Evolutionary conservation across 257 asterid species (phyloP).

Genomic region (Solanum acaule): DNA sequence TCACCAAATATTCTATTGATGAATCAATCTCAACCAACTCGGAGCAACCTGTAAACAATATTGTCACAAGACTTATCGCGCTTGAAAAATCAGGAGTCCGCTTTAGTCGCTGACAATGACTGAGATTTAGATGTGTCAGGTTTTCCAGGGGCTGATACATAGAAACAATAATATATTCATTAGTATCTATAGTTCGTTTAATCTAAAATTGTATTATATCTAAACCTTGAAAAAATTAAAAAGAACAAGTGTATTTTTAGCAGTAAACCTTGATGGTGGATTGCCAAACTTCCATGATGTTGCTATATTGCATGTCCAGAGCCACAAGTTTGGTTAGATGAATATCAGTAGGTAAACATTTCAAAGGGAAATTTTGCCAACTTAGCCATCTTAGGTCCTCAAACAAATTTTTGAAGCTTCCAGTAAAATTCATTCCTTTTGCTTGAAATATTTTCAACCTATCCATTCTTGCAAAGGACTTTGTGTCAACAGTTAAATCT

Average conservation of each 20-base stretch:
- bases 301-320: background rate
- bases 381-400: background rate
- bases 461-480: background rate
- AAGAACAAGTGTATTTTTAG: no score
- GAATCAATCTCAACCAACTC: background rate
- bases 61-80: background rate
- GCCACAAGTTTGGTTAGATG: background rate
- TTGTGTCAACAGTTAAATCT: background rate
- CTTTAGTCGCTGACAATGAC: background rate
- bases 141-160: background rate
- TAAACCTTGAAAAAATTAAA: no score
- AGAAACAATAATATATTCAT: background rate
- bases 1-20: background rate
- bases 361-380: background rate
- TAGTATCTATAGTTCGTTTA: background rate
- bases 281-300: background rate
- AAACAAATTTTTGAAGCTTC: background rate
- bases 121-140: background rate
- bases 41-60: background rate
- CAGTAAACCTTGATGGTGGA: background rate
- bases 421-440: background rate
- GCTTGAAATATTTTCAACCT: background rate
- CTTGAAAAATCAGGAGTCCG: background rate
- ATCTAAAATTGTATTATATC: no score
- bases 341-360: background rate